Evolutionary conservation across 2,329 filamentous ascomycete genomes (phyloP), one percentile per base, ranked within the genome.

Genomic region (Fusarium sacchari): DNA sequence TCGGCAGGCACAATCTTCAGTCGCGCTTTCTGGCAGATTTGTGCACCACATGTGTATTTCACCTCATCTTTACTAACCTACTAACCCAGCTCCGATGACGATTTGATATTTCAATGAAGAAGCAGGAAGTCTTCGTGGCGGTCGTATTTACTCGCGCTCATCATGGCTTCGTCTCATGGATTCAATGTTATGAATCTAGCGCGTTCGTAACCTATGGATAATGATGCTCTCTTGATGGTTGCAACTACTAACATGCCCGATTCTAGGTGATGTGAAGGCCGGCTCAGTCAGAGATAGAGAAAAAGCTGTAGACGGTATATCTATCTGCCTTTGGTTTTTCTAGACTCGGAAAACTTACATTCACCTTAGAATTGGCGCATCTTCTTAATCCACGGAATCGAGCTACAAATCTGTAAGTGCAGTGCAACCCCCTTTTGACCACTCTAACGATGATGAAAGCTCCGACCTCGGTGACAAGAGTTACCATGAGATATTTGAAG

Each of bases 401-500:
- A 42, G 78, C 79, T 9, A 67, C 80, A 26, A 82, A 82, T 62
- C 77, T 85, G 82, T 85, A 78, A 67, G 81, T 49, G 44, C 13
- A 20, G 18, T 36, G 22, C 22, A 17, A 11, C 34, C 34, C 43
- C 20, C 13, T 42, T 40, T 58, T 36, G 32, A 50, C 14, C 40
- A 43, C 24, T 56, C 62, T 68, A 65, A 74, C 59, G 53, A 69
- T 63, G 65, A 36, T n/a, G n/a, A 64, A 78, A 83, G 82, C 40
- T 77, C 80, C 36, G 77, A 82, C 18, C 84, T 97, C 39, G 88
- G 88, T 50, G 94, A 97, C 79, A 93, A 93, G 79, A 88, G 89
- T n/a, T 97, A 93, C 75, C 92, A 96, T 78, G 88, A 89, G 67
- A 90, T 98, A 47, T 94, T 94, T 76, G 94, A 98, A 78, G 88